A percentile compares a stretch with the other conserved stretches of the same genome.
Evolutionary conservation across 78 protist genomes (phyloP).

Genomic region (Dictyostelium brefeldianum): DNA sequence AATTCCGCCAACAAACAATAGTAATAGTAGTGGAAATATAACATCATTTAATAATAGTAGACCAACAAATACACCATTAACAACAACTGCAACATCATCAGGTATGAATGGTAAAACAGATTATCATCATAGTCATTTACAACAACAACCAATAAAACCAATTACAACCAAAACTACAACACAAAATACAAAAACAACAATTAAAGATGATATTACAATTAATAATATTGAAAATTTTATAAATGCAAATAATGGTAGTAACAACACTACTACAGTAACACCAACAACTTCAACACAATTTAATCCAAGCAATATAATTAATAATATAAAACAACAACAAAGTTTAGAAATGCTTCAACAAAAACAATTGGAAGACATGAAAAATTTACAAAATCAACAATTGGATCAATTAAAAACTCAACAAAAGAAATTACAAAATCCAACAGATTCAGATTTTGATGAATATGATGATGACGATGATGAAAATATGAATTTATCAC

Average conservation of each 20-base stretch:
- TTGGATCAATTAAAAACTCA: not conserved
- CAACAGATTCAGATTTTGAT: not conserved
- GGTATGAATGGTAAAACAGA: constrained; percentile 1
- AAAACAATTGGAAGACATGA: not conserved
- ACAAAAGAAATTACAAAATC: not conserved
- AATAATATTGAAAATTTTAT: constrained; percentile 6
- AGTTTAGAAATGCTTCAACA: not conserved
- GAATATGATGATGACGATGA: constrained; percentile 25
- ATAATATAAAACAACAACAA: constrained; percentile 17
- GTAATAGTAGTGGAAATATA: not conserved
- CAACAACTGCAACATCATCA: not conserved
- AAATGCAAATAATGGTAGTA: not conserved
- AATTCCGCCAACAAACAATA: not conserved
- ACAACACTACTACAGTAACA: not conserved
- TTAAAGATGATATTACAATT: not conserved
- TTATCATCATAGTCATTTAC: not conserved
- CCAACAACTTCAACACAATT: not conserved
- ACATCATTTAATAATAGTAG: constrained; percentile 5
- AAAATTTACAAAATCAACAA: constrained; percentile 10
- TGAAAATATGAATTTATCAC: constrained; percentile 47
- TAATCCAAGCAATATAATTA: not conserved
- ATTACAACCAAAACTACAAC: not conserved
- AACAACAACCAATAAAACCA: not conserved
- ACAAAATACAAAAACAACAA: not conserved
- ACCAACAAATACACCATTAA: not conserved